A percentile compares a stretch with the other conserved stretches of the same genome.
Conservation (phyloP, 139 green algal genomes). For the Chlamydomonas urium region DNA sequence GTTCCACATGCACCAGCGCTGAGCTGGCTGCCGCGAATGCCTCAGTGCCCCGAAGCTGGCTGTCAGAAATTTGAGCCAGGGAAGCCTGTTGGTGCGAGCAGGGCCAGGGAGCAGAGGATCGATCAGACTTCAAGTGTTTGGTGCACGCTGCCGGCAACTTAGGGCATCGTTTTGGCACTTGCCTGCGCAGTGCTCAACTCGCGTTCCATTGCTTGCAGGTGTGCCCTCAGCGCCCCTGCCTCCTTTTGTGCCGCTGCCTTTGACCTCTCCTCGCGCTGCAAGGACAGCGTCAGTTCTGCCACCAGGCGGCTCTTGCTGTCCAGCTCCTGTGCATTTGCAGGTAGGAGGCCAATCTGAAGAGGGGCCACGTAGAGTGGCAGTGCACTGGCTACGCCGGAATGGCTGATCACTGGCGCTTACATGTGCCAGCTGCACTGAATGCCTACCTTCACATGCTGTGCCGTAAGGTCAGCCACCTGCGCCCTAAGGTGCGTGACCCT, state of each 20-base stretch:
- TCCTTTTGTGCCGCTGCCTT: not conserved
- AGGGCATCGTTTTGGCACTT: too few species aligned
- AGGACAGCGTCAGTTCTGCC: slow-evolving; percentile 10
- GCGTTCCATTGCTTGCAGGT: slow-evolving; percentile 14
- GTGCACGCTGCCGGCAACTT: too few species aligned
- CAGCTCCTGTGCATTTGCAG: slow-evolving; percentile 1
- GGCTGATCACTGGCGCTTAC: not conserved
- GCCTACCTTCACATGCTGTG: slow-evolving; percentile 18
- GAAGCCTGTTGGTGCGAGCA: not conserved
- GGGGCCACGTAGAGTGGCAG: too few species aligned
- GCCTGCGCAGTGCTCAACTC: slow-evolving; percentile 21
- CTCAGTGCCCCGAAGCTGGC: not conserved
- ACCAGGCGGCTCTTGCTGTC: slow-evolving; percentile 19
- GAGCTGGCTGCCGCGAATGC: not conserved
- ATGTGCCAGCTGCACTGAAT: not conserved
- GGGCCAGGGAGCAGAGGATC: not conserved
- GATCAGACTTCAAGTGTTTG: too few species aligned
- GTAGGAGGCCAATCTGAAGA: not conserved
- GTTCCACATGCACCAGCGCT: not conserved
- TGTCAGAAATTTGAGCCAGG: not conserved
- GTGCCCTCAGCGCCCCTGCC: slow-evolving; percentile 6
- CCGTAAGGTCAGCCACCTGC: slow-evolving; percentile 15
- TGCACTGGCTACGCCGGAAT: too few species aligned
- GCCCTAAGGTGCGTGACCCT: slow-evolving; percentile 1
- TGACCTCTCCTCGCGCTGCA: slow-evolving; percentile 17